Percentiles rank a stretch among this genome's conserved stretches.
These are phyloP conservation scores for Botrytis medusae DNA, from an alignment of 2,329 filamentous ascomycete species.

Conservation along the genomic window DNA sequence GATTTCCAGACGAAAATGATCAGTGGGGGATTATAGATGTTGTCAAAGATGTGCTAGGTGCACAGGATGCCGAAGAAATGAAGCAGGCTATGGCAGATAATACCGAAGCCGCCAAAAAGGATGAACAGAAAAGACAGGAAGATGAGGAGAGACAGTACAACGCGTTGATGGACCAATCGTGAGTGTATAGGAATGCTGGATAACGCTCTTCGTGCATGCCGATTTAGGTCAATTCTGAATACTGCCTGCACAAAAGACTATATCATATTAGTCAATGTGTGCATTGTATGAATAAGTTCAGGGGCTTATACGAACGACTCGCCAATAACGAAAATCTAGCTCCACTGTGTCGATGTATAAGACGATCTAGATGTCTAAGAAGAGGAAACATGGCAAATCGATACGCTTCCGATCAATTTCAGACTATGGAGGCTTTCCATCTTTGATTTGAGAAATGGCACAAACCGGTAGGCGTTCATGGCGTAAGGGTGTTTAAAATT, in stretches of 20 bases:
- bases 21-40: constrained; percentile 58
- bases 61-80: constrained; percentile 34
- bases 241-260: not conserved
- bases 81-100: constrained; percentile 17
- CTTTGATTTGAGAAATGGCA: not conserved
- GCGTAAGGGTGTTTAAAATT: not conserved
- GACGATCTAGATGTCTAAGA: not conserved
- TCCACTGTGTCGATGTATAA: not conserved
- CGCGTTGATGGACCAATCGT: not conserved
- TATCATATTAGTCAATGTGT: not conserved
- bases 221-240: not conserved
- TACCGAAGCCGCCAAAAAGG: constrained; percentile 7
- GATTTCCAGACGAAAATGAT: constrained; percentile 56
- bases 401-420: not conserved
- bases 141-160: constrained; percentile 6
- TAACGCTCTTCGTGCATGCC: not conserved
- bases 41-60: constrained; percentile 58
- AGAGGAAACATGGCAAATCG: not conserved
- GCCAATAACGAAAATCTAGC: not conserved
- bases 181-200: not conserved
- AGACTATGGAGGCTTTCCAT: not conserved
- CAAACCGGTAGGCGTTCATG: not conserved
- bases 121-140: constrained; percentile 8
- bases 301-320: not conserved
- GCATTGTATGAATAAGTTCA: not conserved